Percentiles rank a stretch among this genome's conserved stretches.
Evolutionary conservation across 768 basidiomycete species (phyloP).

Genomic region (Russula vinacea): DNA sequence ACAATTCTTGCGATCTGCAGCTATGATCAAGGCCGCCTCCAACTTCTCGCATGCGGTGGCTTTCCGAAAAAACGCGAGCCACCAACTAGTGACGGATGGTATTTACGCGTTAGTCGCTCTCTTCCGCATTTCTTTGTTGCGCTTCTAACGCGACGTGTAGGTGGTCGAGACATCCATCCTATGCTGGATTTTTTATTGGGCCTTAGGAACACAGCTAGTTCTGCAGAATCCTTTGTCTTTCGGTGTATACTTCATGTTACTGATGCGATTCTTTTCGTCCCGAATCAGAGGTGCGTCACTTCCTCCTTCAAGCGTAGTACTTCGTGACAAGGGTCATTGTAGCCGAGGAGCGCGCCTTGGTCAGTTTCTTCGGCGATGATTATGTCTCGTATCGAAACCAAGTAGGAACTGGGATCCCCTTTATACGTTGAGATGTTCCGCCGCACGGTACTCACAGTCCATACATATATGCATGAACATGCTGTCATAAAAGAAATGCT

Average conservation of each 20-base stretch:
- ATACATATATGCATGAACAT: slow-evolving; percentile 24
- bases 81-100: slow-evolving; percentile 82
- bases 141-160: slow-evolving; percentile 39
- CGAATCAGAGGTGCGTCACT: slow-evolving; percentile 70
- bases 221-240: slow-evolving; percentile 83
- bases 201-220: slow-evolving; percentile 86
- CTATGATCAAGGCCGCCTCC: slow-evolving; percentile 95
- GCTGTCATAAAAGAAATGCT: slow-evolving; percentile 36
- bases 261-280: slow-evolving; percentile 85
- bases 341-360: slow-evolving; percentile 81
- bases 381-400: slow-evolving; percentile 71
- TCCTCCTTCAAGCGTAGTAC: neutral
- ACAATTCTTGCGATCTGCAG: slow-evolving; percentile 76
- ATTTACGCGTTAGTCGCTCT: slow-evolving; percentile 69
- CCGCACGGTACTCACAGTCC: neutral
- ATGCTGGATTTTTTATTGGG: slow-evolving; percentile 99
- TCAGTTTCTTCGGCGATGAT: slow-evolving; percentile 86
- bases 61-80: slow-evolving; percentile 64
- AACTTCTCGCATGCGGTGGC: slow-evolving; percentile 93
- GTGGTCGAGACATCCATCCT: slow-evolving; percentile 92
- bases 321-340: slow-evolving; percentile 3
- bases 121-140: neutral
- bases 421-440: slow-evolving; percentile 53
- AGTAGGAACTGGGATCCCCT: slow-evolving; percentile 88
- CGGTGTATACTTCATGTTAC: slow-evolving; percentile 56